These are phyloP conservation scores for Cucumis variabilis DNA, from an alignment of 331 rosid species.

Conservation along the genomic window DNA sequence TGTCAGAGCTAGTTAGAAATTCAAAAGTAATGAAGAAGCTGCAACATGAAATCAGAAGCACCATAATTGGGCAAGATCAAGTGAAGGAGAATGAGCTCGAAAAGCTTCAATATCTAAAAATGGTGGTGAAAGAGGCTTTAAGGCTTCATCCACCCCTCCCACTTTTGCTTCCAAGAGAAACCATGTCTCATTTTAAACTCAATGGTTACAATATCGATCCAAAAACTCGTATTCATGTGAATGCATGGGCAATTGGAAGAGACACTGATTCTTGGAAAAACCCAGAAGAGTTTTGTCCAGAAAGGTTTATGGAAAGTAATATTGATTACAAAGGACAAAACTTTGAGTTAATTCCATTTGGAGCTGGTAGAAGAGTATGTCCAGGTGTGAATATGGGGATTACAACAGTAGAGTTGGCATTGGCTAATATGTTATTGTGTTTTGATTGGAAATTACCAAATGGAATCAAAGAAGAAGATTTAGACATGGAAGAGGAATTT, in stretches of 20 bases:
- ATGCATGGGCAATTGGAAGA: neutral
- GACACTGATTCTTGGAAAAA: neutral
- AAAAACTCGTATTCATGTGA: neutral
- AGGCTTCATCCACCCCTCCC: neutral
- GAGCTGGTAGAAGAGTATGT: conserved; percentile 2
- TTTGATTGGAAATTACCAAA: conserved; percentile 19
- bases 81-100: neutral
- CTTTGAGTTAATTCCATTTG: neutral
- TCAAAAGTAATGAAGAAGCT: neutral
- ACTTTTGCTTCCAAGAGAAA: conserved; percentile 6
- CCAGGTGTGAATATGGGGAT: neutral
- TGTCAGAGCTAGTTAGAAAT: neutral
- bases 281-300: neutral
- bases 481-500: neutral
- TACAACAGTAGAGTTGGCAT: neutral
- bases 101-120: neutral
- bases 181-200: neutral
- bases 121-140: neutral
- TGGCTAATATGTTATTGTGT: neutral
- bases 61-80: neutral
- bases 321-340: neutral
- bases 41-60: neutral
- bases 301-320: neutral
- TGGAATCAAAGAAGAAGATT: neutral
- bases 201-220: neutral